Evolutionary conservation across 257 asterid species (phyloP).

Genomic region (Striga asiatica): DNA sequence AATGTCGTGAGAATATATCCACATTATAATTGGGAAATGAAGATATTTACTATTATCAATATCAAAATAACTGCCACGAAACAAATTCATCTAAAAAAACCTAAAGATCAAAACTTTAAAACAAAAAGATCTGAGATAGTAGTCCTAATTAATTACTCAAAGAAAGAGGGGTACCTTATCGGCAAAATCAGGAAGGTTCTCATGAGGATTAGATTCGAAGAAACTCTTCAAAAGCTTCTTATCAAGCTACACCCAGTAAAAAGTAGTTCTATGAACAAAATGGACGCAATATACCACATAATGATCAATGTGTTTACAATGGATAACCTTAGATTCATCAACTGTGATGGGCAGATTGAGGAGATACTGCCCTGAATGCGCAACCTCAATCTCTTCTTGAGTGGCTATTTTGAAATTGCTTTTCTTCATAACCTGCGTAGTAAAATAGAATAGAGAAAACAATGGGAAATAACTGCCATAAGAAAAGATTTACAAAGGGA

Average conservation of each 20-base stretch:
- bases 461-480: constrained; percentile 7
- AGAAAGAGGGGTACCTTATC: constrained; percentile 55
- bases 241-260: constrained; percentile 63
- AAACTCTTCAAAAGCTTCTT: constrained; percentile 61
- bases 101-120: not conserved
- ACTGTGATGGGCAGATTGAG: constrained; percentile 89
- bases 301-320: not conserved
- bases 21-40: not conserved
- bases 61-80: not conserved
- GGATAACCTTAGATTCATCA: constrained; percentile 79
- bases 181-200: constrained; percentile 79
- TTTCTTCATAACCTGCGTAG: constrained; percentile 69
- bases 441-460: not conserved
- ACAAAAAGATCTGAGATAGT: not conserved
- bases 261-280: constrained; percentile 12
- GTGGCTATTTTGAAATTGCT: constrained; percentile 89
- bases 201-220: constrained; percentile 63
- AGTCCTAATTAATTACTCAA: not conserved
- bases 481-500: constrained; percentile 1
- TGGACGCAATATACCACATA: not conserved
- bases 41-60: not conserved
- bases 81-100: constrained; percentile 1
- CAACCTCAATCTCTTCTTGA: constrained; percentile 81
- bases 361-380: constrained; percentile 89
- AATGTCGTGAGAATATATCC: not conserved